Percentiles rank a stretch among this genome's conserved stretches.
phyloP scores from a whole-genome alignment of 495 filamentous ascomycete species.

The Aspergillus biplanus region DNA sequence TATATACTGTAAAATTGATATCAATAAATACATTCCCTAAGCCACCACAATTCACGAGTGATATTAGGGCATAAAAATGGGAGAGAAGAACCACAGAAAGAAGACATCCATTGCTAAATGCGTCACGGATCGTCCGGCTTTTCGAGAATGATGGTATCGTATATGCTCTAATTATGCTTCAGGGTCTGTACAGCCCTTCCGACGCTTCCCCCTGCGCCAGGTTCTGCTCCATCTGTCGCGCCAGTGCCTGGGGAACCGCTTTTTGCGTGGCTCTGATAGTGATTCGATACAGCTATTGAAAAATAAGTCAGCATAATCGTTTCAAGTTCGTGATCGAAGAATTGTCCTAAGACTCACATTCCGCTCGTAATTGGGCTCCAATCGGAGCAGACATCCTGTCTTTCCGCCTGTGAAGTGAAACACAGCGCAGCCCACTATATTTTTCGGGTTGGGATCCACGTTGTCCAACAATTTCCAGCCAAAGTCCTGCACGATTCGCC shows the following conservation, averaged over 20 bases:
- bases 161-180: background rate
- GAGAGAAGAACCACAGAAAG: background rate
- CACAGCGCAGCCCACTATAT: constrained; percentile 92
- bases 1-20: constrained; percentile 25
- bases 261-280: constrained; percentile 96
- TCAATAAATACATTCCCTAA: constrained; percentile 25
- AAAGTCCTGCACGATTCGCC: constrained; percentile 74
- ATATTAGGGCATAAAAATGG: constrained; percentile 15
- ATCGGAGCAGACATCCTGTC: constrained; percentile 86
- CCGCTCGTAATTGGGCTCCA: constrained; percentile 93
- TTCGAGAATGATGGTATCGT: background rate
- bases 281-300: constrained; percentile 83
- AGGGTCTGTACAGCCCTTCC: constrained; percentile 21
- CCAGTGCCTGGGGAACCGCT: constrained; percentile 73
- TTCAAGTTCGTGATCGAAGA: background rate
- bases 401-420: constrained; percentile 85
- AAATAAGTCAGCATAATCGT: constrained; percentile 15
- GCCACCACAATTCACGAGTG: background rate
- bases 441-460: constrained; percentile 88
- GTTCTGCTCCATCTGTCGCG: constrained; percentile 85
- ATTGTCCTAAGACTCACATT: constrained; percentile 60
- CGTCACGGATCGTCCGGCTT: constrained; percentile 8
- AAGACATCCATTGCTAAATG: constrained; percentile 17
- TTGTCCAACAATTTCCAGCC: constrained; percentile 83
- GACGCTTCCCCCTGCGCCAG: constrained; percentile 58